Conservation (phyloP, 2,329 filamentous ascomycete genomes). For the Trichoderma sp. region DNA sequence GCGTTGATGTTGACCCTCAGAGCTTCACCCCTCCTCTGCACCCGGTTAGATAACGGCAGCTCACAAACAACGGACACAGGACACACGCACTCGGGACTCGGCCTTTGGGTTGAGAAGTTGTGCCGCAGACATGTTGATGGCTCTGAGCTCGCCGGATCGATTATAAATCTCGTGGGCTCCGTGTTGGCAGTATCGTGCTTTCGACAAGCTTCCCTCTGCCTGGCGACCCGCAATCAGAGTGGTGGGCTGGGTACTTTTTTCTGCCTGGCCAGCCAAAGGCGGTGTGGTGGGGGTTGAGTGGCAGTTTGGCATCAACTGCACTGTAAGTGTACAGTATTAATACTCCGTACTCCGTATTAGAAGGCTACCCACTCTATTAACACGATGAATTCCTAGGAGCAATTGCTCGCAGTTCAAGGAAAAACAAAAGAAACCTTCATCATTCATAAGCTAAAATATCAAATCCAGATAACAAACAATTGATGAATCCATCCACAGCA, state of each 20-base stretch:
- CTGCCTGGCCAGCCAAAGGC: constrained; percentile 26
- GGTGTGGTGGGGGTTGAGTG: constrained; percentile 30
- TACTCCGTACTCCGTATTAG: no score
- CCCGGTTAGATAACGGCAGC: constrained; percentile 16
- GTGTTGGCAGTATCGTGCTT: constrained; percentile 24
- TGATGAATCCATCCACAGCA: no score
- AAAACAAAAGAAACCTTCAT: no score
- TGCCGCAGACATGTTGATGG: constrained; percentile 78
- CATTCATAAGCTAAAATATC: no score
- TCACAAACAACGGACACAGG: not conserved
- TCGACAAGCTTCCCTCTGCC: constrained; percentile 22
- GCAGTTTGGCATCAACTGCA: no score
- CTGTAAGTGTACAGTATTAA: no score
- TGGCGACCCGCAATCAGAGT: constrained; percentile 20
- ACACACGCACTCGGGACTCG: constrained; percentile 78
- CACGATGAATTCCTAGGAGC: no score
- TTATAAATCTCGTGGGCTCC: constrained; percentile 13
- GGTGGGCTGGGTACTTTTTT: constrained; percentile 23
- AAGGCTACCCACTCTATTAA: not conserved
- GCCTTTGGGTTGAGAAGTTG: constrained; percentile 99
- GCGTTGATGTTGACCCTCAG: constrained; percentile 94
- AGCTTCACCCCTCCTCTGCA: constrained; percentile 90
- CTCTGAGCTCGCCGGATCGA: constrained; percentile 7
- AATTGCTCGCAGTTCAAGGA: no score
- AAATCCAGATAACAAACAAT: no score